Base-by-base conservation (phyloP, 345 rosid genomes). In the Dipteronia sinensis region DNA sequence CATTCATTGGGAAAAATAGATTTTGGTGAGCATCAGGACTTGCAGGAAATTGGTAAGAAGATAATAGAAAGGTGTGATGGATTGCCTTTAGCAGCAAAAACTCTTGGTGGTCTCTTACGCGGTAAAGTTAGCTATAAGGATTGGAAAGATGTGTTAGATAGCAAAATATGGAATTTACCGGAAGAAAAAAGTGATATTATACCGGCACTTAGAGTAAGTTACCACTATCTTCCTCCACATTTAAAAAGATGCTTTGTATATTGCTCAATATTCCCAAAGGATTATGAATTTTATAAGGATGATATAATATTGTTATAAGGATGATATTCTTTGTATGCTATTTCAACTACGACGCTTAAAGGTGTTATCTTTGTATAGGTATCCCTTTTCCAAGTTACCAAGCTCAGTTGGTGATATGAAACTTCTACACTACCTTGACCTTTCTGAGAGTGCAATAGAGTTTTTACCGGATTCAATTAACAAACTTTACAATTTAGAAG, bases 261-360 rank as follows among this genome's bases (percentile, higher is more conserved):
- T 27, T 79, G 73, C 13, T 55, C 82, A 0, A 42, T 79, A 7
- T 20, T 74, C 11, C 79, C 76, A 2, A 75, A 75, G 11, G 72
- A 40, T 1, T 53, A 70, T 23, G 51, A 62, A 71, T 69, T 76
- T 61, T 3, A 27, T 0, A 62, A 69, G 42, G 6, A 23, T 1
- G 69, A 80, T 29, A 4, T 80, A 13, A 40, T 73, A 2, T 46
- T 56, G 7, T 12, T 78, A 31, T 78, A n/a, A n/a, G 81, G 81
- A 66, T 66, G 73, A 63, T n/a, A n/a, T n/a, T n/a, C 77, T 17
- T 73, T 40, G 0, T 78, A 1, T 22, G 6, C 2, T 42, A 13
- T 22, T 56, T 40, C 27, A 56, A 67, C n/a, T 34, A 1, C 55
- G 1, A 20, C 11, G 0, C 1, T 42, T 71, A 15, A 78, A 72